These are phyloP conservation scores for Malus sieversii DNA, from an alignment of 306 rosid species.

Conservation along the genomic window DNA sequence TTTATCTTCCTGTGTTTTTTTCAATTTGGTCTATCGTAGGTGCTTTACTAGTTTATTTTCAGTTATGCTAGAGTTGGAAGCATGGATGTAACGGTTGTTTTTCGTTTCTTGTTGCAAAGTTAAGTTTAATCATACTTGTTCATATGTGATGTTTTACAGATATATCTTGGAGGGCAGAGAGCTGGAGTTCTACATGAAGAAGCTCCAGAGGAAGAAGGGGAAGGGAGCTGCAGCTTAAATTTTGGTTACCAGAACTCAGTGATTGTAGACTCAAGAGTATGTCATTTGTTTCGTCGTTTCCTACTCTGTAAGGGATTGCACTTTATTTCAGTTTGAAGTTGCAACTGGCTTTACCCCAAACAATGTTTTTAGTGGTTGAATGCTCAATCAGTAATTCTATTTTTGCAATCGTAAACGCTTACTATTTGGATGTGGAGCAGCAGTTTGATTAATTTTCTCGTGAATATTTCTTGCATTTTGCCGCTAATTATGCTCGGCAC, in stretches of 20 bases:
- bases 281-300: neutral
- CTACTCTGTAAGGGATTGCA: neutral
- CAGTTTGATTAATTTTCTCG: neutral
- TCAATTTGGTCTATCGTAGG: neutral
- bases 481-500: too few relatives aligned
- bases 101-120: neutral
- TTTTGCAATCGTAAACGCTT: neutral
- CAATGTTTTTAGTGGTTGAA: neutral
- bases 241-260: neutral
- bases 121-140: neutral
- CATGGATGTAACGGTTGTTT: neutral
- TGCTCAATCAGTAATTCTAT: neutral
- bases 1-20: neutral
- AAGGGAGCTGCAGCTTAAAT: slow-evolving; percentile 16
- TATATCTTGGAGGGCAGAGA: slow-evolving; percentile 31
- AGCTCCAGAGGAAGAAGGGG: slow-evolving; percentile 32
- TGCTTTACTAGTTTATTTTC: neutral
- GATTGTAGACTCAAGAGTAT: neutral
- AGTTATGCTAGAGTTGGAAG: neutral
- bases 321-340: neutral
- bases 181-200: slow-evolving; percentile 32
- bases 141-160: neutral
- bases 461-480: too few relatives aligned
- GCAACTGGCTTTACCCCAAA: neutral
- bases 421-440: neutral